Evolutionary conservation across 2,329 filamentous ascomycete genomes (phyloP).

Genomic region (Fusarium decemcellulare): DNA sequence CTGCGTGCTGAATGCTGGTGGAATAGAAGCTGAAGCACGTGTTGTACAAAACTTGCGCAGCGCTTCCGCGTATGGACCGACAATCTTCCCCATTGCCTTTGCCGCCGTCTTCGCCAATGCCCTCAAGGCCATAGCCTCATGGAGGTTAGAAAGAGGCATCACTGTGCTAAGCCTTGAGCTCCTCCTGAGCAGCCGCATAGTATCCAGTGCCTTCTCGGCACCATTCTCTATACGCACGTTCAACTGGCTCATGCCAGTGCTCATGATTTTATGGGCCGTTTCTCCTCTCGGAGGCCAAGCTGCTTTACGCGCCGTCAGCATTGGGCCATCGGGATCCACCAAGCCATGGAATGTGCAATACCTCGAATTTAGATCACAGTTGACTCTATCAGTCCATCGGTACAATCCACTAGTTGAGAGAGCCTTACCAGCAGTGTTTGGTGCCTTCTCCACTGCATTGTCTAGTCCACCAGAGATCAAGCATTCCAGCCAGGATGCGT

Average conservation of each 20-base stretch:
- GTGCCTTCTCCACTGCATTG: neutral
- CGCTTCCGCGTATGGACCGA: constrained; percentile 1
- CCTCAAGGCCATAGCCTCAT: constrained; percentile 6
- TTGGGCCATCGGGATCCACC: neutral
- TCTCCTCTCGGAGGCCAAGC: constrained; percentile 16
- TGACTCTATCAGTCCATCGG: too few species aligned
- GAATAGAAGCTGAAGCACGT: neutral
- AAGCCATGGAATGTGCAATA: constrained; percentile 7
- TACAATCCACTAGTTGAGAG: too few species aligned
- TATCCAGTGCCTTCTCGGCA: constrained; percentile 3
- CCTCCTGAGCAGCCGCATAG: constrained; percentile 14
- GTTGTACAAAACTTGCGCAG: neutral
- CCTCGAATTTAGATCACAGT: neutral
- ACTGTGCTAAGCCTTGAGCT: constrained; percentile 9
- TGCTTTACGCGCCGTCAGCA: constrained; percentile 2
- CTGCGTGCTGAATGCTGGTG: neutral
- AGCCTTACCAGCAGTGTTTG: neutral
- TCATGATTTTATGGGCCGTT: constrained; percentile 9
- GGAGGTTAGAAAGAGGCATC: constrained; percentile 15
- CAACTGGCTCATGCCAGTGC: neutral
- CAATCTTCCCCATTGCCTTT: constrained; percentile 17
- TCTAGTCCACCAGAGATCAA: constrained; percentile 2
- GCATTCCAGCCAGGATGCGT: constrained; percentile 5
- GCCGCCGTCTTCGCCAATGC: constrained; percentile 7
- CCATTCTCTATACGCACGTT: neutral